Evolutionary conservation across 495 filamentous ascomycete species (phyloP).

Genomic region (Daldinia vernicosa): DNA sequence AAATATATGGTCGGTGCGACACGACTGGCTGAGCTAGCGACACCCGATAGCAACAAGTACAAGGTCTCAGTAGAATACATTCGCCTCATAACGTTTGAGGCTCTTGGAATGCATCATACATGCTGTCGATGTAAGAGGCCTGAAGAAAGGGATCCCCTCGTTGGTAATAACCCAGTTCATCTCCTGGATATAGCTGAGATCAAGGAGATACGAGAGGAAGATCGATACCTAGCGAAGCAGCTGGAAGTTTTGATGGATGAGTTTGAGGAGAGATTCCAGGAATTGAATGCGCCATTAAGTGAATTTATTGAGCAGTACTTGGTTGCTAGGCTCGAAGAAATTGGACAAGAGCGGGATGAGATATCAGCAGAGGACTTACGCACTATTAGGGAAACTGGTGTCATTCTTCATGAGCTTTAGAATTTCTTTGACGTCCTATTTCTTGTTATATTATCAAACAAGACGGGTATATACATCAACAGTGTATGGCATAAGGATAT

Average conservation of each 20-base stretch:
- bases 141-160: too few relatives aligned
- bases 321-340: not conserved
- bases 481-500: too few relatives aligned
- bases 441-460: not conserved
- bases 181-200: not conserved
- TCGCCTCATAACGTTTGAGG: not conserved
- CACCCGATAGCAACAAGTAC: not conserved
- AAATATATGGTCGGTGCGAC: not conserved
- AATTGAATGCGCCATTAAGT: not conserved
- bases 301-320: not conserved
- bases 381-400: not conserved
- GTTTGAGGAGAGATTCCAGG: not conserved
- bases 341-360: not conserved
- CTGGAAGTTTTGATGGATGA: not conserved
- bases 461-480: too few relatives aligned
- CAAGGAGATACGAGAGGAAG: not conserved
- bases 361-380: not conserved
- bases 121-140: not conserved
- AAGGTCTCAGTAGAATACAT: not conserved
- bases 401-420: not conserved
- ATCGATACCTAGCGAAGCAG: not conserved
- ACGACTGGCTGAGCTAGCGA: not conserved
- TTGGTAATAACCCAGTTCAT: not conserved
- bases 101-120: not conserved
- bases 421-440: not conserved